Percentiles rank a stretch among this genome's conserved stretches.
Evolutionary conservation across 371 early-diverging fungal species (phyloP).

Genomic region (Apophysomyces sp.): DNA sequence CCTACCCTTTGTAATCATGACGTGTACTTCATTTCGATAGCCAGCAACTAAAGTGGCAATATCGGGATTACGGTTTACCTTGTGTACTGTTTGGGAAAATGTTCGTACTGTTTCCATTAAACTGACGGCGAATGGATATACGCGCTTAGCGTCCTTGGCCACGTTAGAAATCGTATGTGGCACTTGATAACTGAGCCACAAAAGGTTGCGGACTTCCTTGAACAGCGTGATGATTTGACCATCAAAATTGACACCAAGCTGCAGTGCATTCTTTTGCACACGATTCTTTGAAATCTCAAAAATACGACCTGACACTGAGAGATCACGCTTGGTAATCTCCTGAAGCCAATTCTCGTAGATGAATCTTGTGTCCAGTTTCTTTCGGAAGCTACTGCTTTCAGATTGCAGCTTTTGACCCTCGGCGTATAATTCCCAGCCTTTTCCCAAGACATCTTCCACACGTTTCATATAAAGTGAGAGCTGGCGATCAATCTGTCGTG

Average conservation of each 20-base stretch:
- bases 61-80: constrained; percentile 75
- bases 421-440: constrained; percentile 96
- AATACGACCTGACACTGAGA: constrained; percentile 88
- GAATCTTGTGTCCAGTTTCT: constrained; percentile 87
- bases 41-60: constrained; percentile 84
- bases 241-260: constrained; percentile 93
- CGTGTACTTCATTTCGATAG: constrained; percentile 91
- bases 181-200: constrained; percentile 91
- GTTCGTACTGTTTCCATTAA: constrained; percentile 93
- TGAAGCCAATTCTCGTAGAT: constrained; percentile 93
- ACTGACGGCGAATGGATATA: constrained; percentile 97
- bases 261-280: constrained; percentile 74
- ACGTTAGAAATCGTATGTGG: constrained; percentile 92
- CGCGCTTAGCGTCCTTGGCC: constrained; percentile 95
- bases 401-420: constrained; percentile 93
- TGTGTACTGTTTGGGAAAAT: constrained; percentile 85
- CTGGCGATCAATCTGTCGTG: constrained; percentile 97
- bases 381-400: constrained; percentile 91
- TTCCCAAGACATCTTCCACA: constrained; percentile 97
- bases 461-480: constrained; percentile 94
- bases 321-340: constrained; percentile 84
- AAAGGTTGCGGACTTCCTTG: constrained; percentile 95
- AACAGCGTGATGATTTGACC: constrained; percentile 92
- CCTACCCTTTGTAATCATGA: constrained; percentile 82
- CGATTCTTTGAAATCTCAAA: constrained; percentile 89